These are phyloP conservation scores for Escallonia herrerae DNA, from an alignment of 129 eudicot species.

Conservation along the genomic window DNA sequence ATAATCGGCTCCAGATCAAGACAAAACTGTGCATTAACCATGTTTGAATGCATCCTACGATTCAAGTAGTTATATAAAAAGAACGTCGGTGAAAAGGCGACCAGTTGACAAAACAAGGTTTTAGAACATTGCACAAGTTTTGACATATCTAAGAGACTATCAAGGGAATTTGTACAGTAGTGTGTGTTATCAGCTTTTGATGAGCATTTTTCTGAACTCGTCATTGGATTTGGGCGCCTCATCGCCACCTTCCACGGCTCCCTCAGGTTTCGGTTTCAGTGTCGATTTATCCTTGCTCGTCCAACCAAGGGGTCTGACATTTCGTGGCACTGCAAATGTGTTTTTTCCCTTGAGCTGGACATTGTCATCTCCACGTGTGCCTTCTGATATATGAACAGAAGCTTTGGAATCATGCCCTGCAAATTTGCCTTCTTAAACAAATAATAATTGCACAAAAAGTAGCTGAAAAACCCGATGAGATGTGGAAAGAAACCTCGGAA, in stretches of 20 bases:
- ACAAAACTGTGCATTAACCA: too few species aligned
- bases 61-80: too few species aligned
- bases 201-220: constrained; percentile 65
- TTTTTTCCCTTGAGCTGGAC: constrained; percentile 61
- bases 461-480: too few species aligned
- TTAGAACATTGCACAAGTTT: neutral
- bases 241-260: constrained; percentile 32
- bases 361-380: constrained; percentile 7
- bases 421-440: neutral
- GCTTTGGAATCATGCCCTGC: constrained; percentile 16
- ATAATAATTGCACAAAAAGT: neutral
- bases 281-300: constrained; percentile 20
- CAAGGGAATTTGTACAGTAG: too few species aligned
- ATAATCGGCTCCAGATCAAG: too few species aligned
- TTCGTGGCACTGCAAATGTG: constrained; percentile 85
- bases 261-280: constrained; percentile 25
- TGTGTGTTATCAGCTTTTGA: constrained; percentile 23
- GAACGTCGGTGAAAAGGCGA: too few species aligned
- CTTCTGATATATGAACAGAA: constrained; percentile 8
- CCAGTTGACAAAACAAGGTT: neutral
- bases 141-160: neutral
- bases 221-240: constrained; percentile 83
- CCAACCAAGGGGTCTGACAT: constrained; percentile 56
- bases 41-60: too few species aligned
- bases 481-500: too few species aligned